Base-by-base conservation (phyloP, 176 grass and related monocot genomes). In the Rhipidocladum racemiflorum region DNA sequence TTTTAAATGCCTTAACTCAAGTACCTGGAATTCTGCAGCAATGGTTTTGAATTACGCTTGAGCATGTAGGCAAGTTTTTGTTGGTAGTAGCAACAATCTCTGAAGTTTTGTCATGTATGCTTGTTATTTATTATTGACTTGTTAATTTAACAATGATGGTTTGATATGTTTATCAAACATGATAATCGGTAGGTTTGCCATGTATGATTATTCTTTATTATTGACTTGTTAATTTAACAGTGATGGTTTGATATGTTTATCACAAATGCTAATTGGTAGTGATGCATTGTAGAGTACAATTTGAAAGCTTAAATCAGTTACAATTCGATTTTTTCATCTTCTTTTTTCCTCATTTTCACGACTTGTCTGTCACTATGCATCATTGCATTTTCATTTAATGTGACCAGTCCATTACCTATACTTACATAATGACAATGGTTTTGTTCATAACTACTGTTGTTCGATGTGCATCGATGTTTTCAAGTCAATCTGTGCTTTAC, bases 401-500 rank as follows among this genome's bases (percentile, higher is more conserved):
- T n/a, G 15, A 39, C 70, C 35, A 42, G 49, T 39, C n/a, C 61
- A 60, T 36, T 84, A 73, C 20, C 24, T 48, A 27, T 46, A 49
- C 10, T 21, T 68, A 45, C 3, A 34, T 30, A 46, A 24, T 18
- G 44, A 45, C 38, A 10, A 18, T 43, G 21, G 4, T 10, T 53
- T 57, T 59, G 27, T 12, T 6, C 24, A 54, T 71, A 65, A 0
- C 17, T 81, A 76, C 27, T 51, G n/a, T 71, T 57, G 21, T 76
- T 74, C 84, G 76, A 91, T 74, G 16, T 64, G 59, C 15, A 30
- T 16, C 39, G 65, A 49, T 63, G 2, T 79, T 50, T 80, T 88
- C 81, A 98, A 92, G 96, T 98, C 23, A 86, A 93, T 76, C 39
- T 98, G 51, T 91, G 92, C 68, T 84, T 98, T 79, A 76, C 78